Conservation (phyloP, 2,329 filamentous ascomycete species). For the Chlorencoelia australis region DNA sequence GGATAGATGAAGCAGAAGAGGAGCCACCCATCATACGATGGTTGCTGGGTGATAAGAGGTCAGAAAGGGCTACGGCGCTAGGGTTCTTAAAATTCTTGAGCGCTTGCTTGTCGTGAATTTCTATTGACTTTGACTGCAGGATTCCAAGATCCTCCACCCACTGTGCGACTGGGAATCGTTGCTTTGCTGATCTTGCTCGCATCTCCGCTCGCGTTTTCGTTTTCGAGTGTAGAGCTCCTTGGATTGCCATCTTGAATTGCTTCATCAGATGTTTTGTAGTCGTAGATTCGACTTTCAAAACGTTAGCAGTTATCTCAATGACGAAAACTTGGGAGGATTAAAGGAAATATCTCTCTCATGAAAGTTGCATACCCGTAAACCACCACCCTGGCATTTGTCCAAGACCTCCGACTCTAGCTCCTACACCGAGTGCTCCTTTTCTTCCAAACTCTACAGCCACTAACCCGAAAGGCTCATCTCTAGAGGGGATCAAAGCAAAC, state of each 20-base stretch:
- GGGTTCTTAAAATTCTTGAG: too few species aligned
- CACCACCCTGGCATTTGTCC: constrained; percentile 52
- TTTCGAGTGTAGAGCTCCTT: constrained; percentile 47
- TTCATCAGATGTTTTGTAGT: constrained; percentile 51
- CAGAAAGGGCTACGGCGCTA: background rate
- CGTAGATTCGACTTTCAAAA: constrained; percentile 57
- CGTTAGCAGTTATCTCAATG: constrained; percentile 36
- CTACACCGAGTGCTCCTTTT: constrained; percentile 57
- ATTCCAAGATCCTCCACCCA: constrained; percentile 31
- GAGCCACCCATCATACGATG: too few species aligned
- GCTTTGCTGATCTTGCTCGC: constrained; percentile 52
- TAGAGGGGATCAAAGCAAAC: constrained; percentile 56
- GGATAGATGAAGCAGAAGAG: too few species aligned
- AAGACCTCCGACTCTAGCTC: constrained; percentile 53
- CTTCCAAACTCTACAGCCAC: constrained; percentile 60
- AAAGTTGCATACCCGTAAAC: constrained; percentile 19
- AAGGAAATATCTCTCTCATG: background rate
- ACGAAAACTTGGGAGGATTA: background rate
- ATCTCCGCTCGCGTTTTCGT: constrained; percentile 46
- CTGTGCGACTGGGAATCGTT: constrained; percentile 56
- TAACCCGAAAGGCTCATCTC: constrained; percentile 58
- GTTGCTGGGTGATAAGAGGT: constrained; percentile 1
- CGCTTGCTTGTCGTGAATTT: background rate
- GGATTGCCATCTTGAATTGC: constrained; percentile 54
- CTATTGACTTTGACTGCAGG: background rate